phyloP scores from a whole-genome alignment of 352 stramenopile genomes.

The Phytophthora hybrid region DNA sequence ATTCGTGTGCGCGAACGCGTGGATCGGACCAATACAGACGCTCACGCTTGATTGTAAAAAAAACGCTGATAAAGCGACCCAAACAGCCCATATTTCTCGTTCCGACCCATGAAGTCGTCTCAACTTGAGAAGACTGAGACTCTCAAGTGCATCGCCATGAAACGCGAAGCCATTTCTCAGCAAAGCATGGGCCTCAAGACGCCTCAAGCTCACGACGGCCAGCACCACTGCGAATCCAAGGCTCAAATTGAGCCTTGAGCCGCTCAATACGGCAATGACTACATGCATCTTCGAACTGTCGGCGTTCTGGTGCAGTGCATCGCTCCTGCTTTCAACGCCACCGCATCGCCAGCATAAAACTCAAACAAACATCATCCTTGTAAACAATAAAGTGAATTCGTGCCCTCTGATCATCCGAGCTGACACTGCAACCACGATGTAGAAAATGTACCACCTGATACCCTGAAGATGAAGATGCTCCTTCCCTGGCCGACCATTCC shows the following conservation, averaged over 20 bases:
- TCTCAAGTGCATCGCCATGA: background rate
- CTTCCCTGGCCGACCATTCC: background rate
- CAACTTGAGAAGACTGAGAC: too few species aligned
- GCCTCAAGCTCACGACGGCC: background rate
- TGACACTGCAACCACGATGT: background rate
- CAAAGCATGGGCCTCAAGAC: background rate
- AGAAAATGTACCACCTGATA: background rate
- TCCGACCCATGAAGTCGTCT: background rate
- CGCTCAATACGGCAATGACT: background rate
- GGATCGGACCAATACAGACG: conserved; percentile 6
- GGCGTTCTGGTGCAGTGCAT: conserved; percentile 17
- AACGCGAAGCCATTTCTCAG: background rate
- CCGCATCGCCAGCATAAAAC: background rate
- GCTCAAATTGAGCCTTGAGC: background rate
- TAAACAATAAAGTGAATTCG: background rate
- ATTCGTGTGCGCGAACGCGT: background rate
- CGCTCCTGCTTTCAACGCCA: background rate
- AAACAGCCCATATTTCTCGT: background rate
- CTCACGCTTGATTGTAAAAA: background rate
- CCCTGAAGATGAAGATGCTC: background rate
- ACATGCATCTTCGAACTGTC: background rate
- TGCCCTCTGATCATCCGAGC: too few species aligned
- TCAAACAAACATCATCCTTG: background rate
- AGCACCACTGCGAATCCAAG: background rate
- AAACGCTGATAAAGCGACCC: background rate